Evolutionary conservation across 495 filamentous ascomycete species (phyloP).

Genomic region (Aspergillus incahuasiensis): DNA sequence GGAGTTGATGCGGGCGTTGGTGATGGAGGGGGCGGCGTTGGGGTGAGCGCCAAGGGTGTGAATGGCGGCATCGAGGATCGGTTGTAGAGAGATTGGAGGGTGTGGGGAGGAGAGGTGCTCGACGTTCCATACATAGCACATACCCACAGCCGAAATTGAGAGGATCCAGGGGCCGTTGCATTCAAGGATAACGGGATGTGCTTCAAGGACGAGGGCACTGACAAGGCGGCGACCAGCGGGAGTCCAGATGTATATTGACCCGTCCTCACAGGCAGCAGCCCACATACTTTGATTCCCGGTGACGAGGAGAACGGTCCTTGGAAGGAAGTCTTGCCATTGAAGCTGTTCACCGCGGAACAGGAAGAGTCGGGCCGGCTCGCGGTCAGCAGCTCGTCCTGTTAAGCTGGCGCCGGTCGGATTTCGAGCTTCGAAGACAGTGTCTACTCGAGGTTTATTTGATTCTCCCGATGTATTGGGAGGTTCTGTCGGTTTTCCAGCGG

Average conservation of each 20-base stretch:
- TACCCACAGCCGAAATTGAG: conserved; percentile 79
- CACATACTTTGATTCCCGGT: conserved; percentile 89
- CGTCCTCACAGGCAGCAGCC: conserved; percentile 90
- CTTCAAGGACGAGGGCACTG: conserved; percentile 80
- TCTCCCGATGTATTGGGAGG: conserved; percentile 47
- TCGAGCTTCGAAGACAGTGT: conserved; percentile 65
- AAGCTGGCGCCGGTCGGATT: conserved; percentile 59
- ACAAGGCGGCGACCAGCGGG: conserved; percentile 84
- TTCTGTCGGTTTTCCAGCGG: conserved; percentile 42
- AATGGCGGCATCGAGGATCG: conserved; percentile 81
- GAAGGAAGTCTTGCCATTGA: conserved; percentile 92
- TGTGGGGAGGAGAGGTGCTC: conserved; percentile 79
- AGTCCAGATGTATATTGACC: conserved; percentile 88
- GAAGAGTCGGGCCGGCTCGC: conserved; percentile 78
- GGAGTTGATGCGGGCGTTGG: conserved; percentile 85
- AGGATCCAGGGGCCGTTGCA: conserved; percentile 84
- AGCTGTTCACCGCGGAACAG: conserved; percentile 76
- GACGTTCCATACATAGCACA: conserved; percentile 93
- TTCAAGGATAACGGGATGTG: conserved; percentile 90
- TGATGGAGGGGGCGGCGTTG: conserved; percentile 70
- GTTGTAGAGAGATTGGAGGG: conserved; percentile 84
- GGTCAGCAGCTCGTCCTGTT: conserved; percentile 53
- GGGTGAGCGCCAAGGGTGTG: conserved; percentile 63
- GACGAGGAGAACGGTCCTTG: conserved; percentile 72
- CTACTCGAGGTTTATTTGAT: conserved; percentile 57